Conservation (phyloP, 2,329 filamentous ascomycete species). For the Neurospora crassa region DNA sequence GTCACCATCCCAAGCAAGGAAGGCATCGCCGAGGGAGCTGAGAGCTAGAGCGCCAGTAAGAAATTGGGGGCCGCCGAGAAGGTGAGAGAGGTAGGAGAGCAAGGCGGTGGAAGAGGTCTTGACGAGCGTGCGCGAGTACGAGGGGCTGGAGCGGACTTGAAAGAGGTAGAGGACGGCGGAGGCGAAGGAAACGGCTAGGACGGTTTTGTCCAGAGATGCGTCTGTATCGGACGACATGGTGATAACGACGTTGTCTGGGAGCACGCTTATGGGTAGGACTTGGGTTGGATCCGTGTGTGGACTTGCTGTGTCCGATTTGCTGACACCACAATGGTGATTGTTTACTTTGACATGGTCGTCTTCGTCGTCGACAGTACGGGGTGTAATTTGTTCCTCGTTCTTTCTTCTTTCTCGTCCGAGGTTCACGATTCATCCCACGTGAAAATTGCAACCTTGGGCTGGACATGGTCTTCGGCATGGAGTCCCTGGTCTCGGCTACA, state of each 20-base stretch:
- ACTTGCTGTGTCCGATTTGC: not conserved
- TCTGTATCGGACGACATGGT: not conserved
- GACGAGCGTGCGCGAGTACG: slow-evolving; percentile 19
- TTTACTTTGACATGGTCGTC: not conserved
- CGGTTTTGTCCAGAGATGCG: not conserved
- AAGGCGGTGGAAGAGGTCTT: slow-evolving; percentile 25
- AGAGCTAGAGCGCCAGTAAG: slow-evolving; percentile 22
- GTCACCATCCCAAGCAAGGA: slow-evolving; percentile 26
- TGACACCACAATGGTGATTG: too few relatives aligned
- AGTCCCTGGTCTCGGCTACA: not conserved
- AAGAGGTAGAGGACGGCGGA: slow-evolving; percentile 9
- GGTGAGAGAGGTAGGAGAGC: slow-evolving; percentile 17
- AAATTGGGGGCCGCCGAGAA: slow-evolving; percentile 12
- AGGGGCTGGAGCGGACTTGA: slow-evolving; percentile 14
- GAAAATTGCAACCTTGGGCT: not conserved
- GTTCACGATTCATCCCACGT: not conserved
- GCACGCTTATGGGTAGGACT: not conserved
- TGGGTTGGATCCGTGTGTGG: not conserved
- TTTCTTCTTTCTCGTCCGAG: not conserved
- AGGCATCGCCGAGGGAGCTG: slow-evolving; percentile 26
- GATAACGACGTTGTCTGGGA: not conserved
- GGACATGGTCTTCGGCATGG: not conserved
- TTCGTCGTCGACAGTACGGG: not conserved
- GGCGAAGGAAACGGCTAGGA: slow-evolving; percentile 12
- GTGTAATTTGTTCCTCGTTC: too few relatives aligned